Conservation (phyloP, 352 stramenopile genomes). For the Phytopythium sindhum region DNA sequence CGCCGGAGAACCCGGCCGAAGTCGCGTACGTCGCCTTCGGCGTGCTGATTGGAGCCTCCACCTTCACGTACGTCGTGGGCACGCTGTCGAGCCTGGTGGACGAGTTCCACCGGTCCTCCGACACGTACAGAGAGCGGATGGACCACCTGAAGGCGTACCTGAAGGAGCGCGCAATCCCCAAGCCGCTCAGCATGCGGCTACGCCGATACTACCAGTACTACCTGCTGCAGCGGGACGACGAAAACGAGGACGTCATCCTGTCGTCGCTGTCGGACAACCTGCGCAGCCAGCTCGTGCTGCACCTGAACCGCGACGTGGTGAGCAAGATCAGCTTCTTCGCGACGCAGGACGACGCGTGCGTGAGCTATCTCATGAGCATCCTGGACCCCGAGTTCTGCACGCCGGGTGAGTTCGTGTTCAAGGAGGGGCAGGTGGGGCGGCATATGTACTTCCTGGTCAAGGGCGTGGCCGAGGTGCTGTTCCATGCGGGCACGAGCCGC, state of each 20-base stretch:
- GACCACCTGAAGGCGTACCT: slow-evolving; percentile 79
- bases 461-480: slow-evolving; percentile 65
- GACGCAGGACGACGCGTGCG: slow-evolving; percentile 70
- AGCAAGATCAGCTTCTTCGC: slow-evolving; percentile 83
- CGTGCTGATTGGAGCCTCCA: slow-evolving; percentile 59
- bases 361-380: slow-evolving; percentile 84
- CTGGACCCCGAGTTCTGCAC: slow-evolving; percentile 78
- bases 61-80: slow-evolving; percentile 76
- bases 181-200: slow-evolving; percentile 45
- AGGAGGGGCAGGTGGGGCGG: slow-evolving; percentile 71
- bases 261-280: slow-evolving; percentile 68
- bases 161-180: slow-evolving; percentile 56
- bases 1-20: slow-evolving; percentile 53
- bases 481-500: slow-evolving; percentile 45
- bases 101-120: slow-evolving; percentile 47
- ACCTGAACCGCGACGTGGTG: slow-evolving; percentile 79
- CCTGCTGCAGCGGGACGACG: slow-evolving; percentile 63
- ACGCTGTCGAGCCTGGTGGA: slow-evolving; percentile 76
- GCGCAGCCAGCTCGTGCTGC: slow-evolving; percentile 65
- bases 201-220: slow-evolving; percentile 84
- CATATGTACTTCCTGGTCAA: slow-evolving; percentile 88
- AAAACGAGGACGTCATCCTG: slow-evolving; percentile 73
- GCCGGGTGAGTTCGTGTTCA: slow-evolving; percentile 77
- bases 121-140: slow-evolving; percentile 58
- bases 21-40: slow-evolving; percentile 50